Evolutionary conservation across 768 basidiomycete species (phyloP).

Genomic region (Kwoniella newhampshirensis): DNA sequence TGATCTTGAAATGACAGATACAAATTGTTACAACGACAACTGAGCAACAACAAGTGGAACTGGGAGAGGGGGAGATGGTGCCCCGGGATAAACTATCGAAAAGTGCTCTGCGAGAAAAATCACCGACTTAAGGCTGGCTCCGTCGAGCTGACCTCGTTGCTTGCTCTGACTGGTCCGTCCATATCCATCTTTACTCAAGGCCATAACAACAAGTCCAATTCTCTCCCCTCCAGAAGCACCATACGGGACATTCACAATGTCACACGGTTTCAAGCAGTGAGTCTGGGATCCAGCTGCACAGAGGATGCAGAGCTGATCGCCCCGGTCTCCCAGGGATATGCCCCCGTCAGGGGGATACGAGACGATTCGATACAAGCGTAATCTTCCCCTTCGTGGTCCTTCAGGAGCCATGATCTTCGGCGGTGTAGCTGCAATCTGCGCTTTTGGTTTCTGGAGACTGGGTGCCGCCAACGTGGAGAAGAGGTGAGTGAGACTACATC

Average conservation of each 20-base stretch:
- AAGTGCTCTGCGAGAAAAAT: no score
- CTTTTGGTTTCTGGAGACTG: constrained; percentile 86
- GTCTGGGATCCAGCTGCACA: neutral
- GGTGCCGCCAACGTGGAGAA: constrained; percentile 88
- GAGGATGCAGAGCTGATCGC: neutral
- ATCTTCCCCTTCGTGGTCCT: constrained; percentile 72
- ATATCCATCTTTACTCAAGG: neutral
- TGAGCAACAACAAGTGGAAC: no score
- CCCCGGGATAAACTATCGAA: no score
- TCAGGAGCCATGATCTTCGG: constrained; percentile 78
- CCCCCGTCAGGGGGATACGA: constrained; percentile 93
- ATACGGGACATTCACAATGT: constrained; percentile 9
- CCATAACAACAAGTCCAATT: no score
- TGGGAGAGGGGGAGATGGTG: no score
- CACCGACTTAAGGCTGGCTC: neutral
- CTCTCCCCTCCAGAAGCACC: no score
- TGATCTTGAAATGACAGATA: no score
- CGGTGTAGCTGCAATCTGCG: constrained; percentile 80
- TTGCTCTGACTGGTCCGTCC: constrained; percentile 4
- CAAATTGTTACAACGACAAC: no score
- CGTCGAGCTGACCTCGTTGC: neutral
- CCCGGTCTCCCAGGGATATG: constrained; percentile 69
- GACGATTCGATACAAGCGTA: constrained; percentile 89
- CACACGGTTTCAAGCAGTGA: constrained; percentile 23
- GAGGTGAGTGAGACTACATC: constrained; percentile 72